These are phyloP conservation scores for Naganishia randhawae DNA, from an alignment of 768 basidiomycete species.

Conservation along the genomic window DNA sequence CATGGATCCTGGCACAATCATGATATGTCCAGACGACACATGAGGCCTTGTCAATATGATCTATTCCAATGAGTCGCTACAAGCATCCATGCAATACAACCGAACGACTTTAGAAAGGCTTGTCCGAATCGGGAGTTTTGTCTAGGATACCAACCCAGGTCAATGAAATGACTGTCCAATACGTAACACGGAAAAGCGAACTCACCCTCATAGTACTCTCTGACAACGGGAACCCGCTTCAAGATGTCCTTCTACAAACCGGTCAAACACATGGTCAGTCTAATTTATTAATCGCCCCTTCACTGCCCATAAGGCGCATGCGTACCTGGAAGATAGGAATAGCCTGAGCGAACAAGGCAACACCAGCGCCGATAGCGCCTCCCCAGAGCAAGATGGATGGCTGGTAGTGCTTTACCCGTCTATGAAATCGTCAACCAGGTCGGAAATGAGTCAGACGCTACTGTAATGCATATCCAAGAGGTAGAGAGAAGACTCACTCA, in stretches of 20 bases:
- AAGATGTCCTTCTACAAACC: conserved; percentile 41
- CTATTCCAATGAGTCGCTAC: neutral
- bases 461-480: neutral
- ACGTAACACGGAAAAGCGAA: neutral
- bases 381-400: conserved; percentile 38
- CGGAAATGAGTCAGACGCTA: neutral
- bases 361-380: conserved; percentile 37
- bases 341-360: conserved; percentile 41
- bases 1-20: neutral
- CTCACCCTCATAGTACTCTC: conserved; percentile 36
- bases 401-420: conserved; percentile 6
- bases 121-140: conserved; percentile 46
- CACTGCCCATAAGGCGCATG: neutral
- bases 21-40: neutral
- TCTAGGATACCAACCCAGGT: conserved; percentile 28
- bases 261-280: neutral
- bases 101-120: conserved; percentile 41
- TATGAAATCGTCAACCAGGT: neutral
- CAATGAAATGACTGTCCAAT: neutral
- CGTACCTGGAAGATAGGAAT: conserved; percentile 41
- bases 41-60: neutral
- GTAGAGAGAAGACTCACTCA: conserved; percentile 35
- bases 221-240: conserved; percentile 45
- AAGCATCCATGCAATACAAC: conserved; percentile 14
- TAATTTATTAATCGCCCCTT: neutral